phyloP scores from a whole-genome alignment of 768 basidiomycete genomes.

The Neoboletus subvelutipes region DNA sequence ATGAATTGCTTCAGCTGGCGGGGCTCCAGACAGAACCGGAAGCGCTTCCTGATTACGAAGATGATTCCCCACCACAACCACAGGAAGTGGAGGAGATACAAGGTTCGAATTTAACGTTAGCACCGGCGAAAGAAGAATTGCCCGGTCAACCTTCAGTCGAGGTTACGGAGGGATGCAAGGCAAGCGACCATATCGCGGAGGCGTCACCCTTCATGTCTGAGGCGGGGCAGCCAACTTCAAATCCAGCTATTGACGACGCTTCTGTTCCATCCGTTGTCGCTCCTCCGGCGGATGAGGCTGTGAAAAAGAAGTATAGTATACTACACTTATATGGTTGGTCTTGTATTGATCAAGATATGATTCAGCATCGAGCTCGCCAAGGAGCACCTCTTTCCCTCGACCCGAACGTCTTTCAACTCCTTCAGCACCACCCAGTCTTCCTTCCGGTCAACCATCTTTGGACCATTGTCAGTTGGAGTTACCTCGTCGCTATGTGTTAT shows the following conservation, averaged over 20 bases:
- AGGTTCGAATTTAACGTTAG: slow-evolving; percentile 1
- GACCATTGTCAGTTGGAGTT: slow-evolving; percentile 51
- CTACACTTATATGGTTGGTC: neutral
- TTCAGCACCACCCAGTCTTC: slow-evolving; percentile 33
- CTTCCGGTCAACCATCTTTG: slow-evolving; percentile 63
- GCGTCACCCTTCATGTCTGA: neutral
- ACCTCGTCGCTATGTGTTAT: neutral
- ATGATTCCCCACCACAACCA: slow-evolving; percentile 31
- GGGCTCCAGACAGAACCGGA: slow-evolving; percentile 44
- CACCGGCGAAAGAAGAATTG: neutral
- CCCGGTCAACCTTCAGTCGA: slow-evolving; percentile 1
- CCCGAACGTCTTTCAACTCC: slow-evolving; percentile 20
- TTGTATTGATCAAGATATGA: slow-evolving; percentile 6
- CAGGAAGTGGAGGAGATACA: slow-evolving; percentile 4
- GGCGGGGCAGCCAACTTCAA: slow-evolving; percentile 12
- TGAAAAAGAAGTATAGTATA: slow-evolving; percentile 26
- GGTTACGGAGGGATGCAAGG: neutral
- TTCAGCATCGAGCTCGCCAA: slow-evolving; percentile 43
- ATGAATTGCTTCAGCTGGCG: slow-evolving; percentile 51
- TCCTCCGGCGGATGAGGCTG: slow-evolving; percentile 19
- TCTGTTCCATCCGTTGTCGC: slow-evolving; percentile 6
- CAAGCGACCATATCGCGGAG: slow-evolving; percentile 1
- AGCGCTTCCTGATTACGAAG: slow-evolving; percentile 58
- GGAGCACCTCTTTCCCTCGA: slow-evolving; percentile 48
- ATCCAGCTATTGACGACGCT: slow-evolving; percentile 1